Conservation (phyloP, 2,329 filamentous ascomycete genomes). For the Paracoccidioides lutzii region DNA sequence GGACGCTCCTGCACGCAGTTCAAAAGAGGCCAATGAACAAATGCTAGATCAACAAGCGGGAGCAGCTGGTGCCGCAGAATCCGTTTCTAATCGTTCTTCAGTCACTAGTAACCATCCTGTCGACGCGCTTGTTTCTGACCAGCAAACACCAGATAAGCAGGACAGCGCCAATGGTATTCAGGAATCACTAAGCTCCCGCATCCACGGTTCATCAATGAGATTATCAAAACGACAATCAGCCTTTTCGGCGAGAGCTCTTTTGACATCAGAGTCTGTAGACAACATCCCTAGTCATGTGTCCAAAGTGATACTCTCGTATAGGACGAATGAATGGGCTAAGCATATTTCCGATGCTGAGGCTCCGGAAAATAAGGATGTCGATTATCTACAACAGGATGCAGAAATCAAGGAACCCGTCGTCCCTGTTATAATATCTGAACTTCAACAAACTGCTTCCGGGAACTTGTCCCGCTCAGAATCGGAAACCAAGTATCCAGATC, state of each 20-base stretch:
- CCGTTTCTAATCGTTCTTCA: background rate
- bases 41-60: background rate
- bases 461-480: background rate
- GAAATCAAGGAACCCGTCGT: slow-evolving; percentile 39
- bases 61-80: background rate
- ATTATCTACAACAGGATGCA: slow-evolving; percentile 19
- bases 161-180: background rate
- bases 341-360: slow-evolving; percentile 66
- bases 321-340: slow-evolving; percentile 95
- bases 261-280: slow-evolving; percentile 33
- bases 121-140: background rate
- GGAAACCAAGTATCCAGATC: background rate
- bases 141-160: background rate
- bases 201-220: background rate
- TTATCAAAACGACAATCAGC: slow-evolving; percentile 4
- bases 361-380: slow-evolving; percentile 46
- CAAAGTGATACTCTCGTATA: slow-evolving; percentile 64
- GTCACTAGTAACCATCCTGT: background rate
- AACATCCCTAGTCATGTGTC: slow-evolving; percentile 59
- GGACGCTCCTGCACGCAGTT: background rate
- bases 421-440: slow-evolving; percentile 51
- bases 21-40: background rate
- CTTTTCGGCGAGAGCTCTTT: slow-evolving; percentile 6
- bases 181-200: background rate
- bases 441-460: slow-evolving; percentile 46